Base-by-base conservation (phyloP, 2,329 filamentous ascomycete genomes). In the Gaeumannomyces tritici region DNA sequence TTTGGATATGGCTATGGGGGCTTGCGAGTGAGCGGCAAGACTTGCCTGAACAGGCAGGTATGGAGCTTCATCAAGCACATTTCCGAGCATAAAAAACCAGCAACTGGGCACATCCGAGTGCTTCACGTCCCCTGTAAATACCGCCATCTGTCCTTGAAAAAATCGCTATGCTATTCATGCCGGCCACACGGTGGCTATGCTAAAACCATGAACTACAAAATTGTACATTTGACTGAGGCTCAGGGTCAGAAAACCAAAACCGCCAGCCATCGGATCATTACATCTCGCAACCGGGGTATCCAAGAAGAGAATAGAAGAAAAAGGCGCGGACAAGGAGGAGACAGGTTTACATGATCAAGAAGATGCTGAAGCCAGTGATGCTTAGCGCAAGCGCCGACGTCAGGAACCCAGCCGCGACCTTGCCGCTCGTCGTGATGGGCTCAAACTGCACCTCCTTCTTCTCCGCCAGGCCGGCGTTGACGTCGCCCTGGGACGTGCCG, bases 401-500 rank as follows among this genome's bases (percentile, higher is more conserved):
- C 64, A 83, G 57, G 64, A 87, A 80, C 15, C 80, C 83, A 0
- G 83, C 84, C 0, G 80, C 84, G 1, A 81, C 82, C 67, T 74
- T 76, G 64, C 85, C 83, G n/a, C 72, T 75, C 3, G 70, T 74
- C 2, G 79, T 80, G 63, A 86, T 80, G 13, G 75, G 71, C 54
- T 69, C 63, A 35, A 76, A 65, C 57, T 66, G 29, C 62, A 71
- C 62, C 60, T 71, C 67, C 18, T 65, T 63, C 21, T 66, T 62
- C 56, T 66, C 67, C 42, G 66, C 58, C 64, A 65, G 71, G 63
- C 82, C 81, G 15, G 80, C 83, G 13, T 73, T 73, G 6, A 77
- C 72, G 63, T 86, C 67, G 12, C 83, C 83, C 61, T 74, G 70
- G 2, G 81, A 85, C 1, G 82, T 88, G 61, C 87, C 88, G 42